Conservation (phyloP, 441 rosid species). For the Jatropha podagrica region DNA sequence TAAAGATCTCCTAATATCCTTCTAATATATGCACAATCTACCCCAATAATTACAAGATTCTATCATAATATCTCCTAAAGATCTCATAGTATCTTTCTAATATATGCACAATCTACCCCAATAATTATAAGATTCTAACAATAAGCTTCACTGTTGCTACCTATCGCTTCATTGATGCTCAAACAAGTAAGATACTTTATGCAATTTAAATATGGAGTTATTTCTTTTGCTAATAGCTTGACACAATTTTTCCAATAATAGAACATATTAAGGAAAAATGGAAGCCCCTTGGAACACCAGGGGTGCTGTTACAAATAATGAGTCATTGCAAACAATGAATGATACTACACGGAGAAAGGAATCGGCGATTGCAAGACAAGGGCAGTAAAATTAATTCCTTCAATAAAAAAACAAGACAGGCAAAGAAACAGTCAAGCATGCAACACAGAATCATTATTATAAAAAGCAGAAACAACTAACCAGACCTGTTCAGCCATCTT, state of each 20-base stretch:
- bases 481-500: conserved; percentile 96
- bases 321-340: background rate
- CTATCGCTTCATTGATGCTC: background rate
- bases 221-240: background rate
- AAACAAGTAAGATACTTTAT: conserved; percentile 22
- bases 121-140: too few species aligned
- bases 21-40: too few species aligned
- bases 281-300: background rate
- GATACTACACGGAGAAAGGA: background rate
- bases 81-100: too few species aligned
- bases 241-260: background rate
- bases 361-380: background rate
- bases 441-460: background rate
- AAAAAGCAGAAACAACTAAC: conserved; percentile 9
- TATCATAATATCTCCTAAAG: too few species aligned
- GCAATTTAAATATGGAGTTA: background rate
- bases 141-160: conserved; percentile 87
- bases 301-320: background rate
- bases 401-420: background rate
- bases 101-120: too few species aligned
- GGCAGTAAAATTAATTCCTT: background rate
- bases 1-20: too few species aligned
- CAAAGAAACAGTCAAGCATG: conserved; percentile 3
- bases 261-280: background rate
- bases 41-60: too few species aligned